A percentile compares a stretch with the other conserved stretches of the same genome.
Evolutionary conservation across 2,329 filamentous ascomycete genomes (phyloP).

Genomic region (Eutypella sp.): DNA sequence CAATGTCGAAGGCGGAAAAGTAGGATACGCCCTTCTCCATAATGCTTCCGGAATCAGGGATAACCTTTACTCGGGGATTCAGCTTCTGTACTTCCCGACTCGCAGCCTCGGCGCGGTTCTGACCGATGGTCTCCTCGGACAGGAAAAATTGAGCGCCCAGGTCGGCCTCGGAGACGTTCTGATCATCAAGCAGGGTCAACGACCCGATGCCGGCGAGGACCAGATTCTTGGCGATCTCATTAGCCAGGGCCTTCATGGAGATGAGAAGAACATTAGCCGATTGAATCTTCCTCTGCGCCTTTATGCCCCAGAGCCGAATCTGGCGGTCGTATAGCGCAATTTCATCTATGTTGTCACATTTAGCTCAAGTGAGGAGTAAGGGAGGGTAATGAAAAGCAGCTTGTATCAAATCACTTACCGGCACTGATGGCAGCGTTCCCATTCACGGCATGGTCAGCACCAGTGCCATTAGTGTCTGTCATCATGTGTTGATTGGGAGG

Average conservation of each 20-base stretch:
- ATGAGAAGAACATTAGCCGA: constrained; percentile 86
- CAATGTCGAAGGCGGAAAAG: constrained; percentile 74
- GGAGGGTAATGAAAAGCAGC: constrained; percentile 1
- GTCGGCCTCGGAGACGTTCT: constrained; percentile 70
- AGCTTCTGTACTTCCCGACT: constrained; percentile 73
- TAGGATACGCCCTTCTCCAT: constrained; percentile 65
- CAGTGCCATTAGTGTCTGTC: not conserved
- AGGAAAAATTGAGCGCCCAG: constrained; percentile 82
- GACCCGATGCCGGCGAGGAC: constrained; percentile 90
- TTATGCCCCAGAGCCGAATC: constrained; percentile 94
- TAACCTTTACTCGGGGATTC: constrained; percentile 80
- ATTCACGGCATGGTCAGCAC: constrained; percentile 10
- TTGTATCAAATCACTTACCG: constrained; percentile 21
- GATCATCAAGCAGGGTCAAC: constrained; percentile 81
- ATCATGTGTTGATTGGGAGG: not conserved
- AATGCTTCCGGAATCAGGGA: constrained; percentile 64
- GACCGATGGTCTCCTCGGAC: constrained; percentile 62
- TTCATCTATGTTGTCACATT: constrained; percentile 61
- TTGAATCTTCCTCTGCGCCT: constrained; percentile 89
- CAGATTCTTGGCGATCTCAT: constrained; percentile 95
- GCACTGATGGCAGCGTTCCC: constrained; percentile 29
- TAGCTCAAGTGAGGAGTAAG: no score
- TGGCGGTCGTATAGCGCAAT: constrained; percentile 97
- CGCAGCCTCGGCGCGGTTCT: constrained; percentile 80
- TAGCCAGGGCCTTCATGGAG: constrained; percentile 79